Evolutionary conservation across 352 stramenopile genomes (phyloP), one percentile per base, ranked within the genome.

Genomic region (Phytopythium montanum): DNA sequence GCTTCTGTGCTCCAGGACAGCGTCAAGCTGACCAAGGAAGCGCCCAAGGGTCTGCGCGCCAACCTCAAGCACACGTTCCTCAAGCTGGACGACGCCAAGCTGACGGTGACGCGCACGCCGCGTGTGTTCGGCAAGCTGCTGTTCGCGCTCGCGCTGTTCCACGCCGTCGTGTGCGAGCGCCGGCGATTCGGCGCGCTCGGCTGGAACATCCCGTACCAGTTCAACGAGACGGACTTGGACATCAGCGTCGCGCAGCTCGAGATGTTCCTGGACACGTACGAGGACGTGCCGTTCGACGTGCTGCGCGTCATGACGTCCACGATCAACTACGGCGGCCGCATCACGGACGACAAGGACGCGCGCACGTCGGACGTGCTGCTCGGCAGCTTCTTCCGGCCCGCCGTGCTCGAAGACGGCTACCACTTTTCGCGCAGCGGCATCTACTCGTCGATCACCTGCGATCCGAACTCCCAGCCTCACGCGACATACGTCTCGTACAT

Each of bases 121-220:
- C 65, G 85, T 8, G 79, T 88, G 39, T 98, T 98, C 66, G 86
- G 83, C n/a, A 98, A 98, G 59, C 67, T 98, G 14, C 67, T 98
- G 13, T 98, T 98, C 60, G 95, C 87, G 0, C 72, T 98, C 9
- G 90, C 81, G 60, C 95, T 96, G 65, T 96, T 88, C 72, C 91
- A 97, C 54, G 94, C 94, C 6, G 77, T 94, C 21, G 85, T 97
- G 39, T 95, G 97, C 64, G 95, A 99, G 76, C 87, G 95, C 52
- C 92, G 97, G 65, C 90, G 96, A 19, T 99, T 99, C 57, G 95
- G 95, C 2, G 87, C 95, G 4, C 64, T 99, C 7, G 95, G 95
- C 19, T 99, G 95, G 95, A 99, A 99, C 65, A 98, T 98, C 33
- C 93, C 94, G 14, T 99, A 99, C 76, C 90, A 97, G 58, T 99